Conservation (phyloP, 805 yeast species). For the Spathaspora arborariae region DNA sequence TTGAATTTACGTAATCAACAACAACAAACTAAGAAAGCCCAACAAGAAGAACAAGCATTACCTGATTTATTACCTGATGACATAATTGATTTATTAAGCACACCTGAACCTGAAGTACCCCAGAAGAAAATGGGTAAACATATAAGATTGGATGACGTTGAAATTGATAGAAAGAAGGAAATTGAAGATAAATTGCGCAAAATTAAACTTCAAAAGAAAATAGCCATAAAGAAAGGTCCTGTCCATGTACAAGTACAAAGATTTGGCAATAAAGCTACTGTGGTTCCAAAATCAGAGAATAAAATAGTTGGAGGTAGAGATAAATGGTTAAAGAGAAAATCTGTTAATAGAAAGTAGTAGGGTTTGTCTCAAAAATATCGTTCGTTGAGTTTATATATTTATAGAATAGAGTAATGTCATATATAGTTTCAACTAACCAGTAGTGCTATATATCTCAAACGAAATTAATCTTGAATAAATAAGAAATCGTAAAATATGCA, state of each 20-base stretch:
- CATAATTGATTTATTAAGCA: slow-evolving; percentile 14
- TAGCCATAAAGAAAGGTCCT: slow-evolving; percentile 35
- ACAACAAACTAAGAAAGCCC: slow-evolving; percentile 26
- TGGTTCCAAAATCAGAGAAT: slow-evolving; percentile 36
- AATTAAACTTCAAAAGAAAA: slow-evolving; percentile 15
- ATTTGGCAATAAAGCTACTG: slow-evolving; percentile 17
- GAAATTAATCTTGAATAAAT: not conserved
- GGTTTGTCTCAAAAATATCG: no score
- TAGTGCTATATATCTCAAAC: not conserved
- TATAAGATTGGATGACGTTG: slow-evolving; percentile 29
- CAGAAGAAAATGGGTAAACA: slow-evolving; percentile 22
- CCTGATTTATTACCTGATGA: slow-evolving; percentile 44
- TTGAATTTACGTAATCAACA: slow-evolving; percentile 27
- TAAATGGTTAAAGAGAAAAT: slow-evolving; percentile 39
- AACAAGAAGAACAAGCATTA: slow-evolving; percentile 19
- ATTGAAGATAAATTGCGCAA: slow-evolving; percentile 30
- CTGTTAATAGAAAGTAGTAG: slow-evolving; percentile 32
- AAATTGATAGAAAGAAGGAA: slow-evolving; percentile 24
- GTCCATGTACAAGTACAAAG: slow-evolving; percentile 35
- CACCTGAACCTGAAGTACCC: not conserved
- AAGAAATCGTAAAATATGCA: not conserved
- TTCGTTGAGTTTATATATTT: not conserved
- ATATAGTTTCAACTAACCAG: not conserved
- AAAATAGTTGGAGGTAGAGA: slow-evolving; percentile 27
- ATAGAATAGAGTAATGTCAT: not conserved